Evolutionary conservation across 768 basidiomycete genomes (phyloP).

Genomic region (Kwoniella europaea): DNA sequence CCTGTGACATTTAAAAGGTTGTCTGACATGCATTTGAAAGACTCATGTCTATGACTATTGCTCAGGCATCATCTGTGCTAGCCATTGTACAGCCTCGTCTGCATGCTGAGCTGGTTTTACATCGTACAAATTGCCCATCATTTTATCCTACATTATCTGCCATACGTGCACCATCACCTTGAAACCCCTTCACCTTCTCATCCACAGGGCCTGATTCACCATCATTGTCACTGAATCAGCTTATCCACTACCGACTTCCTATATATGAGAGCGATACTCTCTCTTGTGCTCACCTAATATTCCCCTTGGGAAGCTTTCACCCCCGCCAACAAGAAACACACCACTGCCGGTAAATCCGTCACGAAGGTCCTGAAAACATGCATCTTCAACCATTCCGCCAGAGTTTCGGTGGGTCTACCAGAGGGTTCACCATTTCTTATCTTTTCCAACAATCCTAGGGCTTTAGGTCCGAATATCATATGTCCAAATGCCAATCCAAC

Average conservation of each 20-base stretch:
- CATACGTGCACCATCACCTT: too few relatives aligned
- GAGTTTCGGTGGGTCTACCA: conserved; percentile 2
- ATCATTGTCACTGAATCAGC: not conserved
- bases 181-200: too few relatives aligned
- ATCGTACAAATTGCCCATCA: too few relatives aligned
- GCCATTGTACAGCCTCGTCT: too few relatives aligned
- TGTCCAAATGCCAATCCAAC: conserved; percentile 3
- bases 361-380: conserved; percentile 9
- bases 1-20: too few relatives aligned
- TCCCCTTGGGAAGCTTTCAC: not conserved
- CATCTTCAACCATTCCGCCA: conserved; percentile 14
- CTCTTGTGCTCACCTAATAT: not conserved
- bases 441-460: conserved; percentile 4
- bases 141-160: too few relatives aligned
- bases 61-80: too few relatives aligned
- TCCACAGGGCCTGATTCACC: too few relatives aligned
- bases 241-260: not conserved
- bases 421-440: conserved; percentile 12
- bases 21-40: too few relatives aligned
- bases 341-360: conserved; percentile 12
- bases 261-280: not conserved
- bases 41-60: too few relatives aligned
- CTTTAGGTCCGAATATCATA: conserved; percentile 18
- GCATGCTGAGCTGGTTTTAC: too few relatives aligned
- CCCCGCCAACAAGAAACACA: conserved; percentile 10